Evolutionary conservation across 176 grass and related monocot species (phyloP).

Genomic region (Raddia guianensis): DNA sequence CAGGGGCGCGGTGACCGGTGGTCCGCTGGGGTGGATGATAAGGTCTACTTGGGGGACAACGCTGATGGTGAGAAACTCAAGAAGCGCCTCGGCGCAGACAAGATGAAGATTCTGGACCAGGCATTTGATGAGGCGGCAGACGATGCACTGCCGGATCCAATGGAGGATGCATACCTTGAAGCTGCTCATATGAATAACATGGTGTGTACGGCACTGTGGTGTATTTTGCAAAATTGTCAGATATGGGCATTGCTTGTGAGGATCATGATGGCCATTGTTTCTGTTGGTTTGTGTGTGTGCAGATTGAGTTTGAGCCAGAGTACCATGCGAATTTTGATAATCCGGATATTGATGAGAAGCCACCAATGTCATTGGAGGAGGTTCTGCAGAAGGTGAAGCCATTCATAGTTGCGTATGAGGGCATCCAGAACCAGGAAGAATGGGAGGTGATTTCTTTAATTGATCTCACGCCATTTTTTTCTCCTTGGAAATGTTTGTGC

Average conservation of each 20-base stretch:
- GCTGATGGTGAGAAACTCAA: constrained; percentile 62
- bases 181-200: constrained; percentile 68
- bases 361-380: constrained; percentile 79
- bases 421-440: constrained; percentile 79
- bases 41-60: constrained; percentile 39
- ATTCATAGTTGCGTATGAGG: constrained; percentile 83
- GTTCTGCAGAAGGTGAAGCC: constrained; percentile 77
- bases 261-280: constrained; percentile 24
- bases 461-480: not conserved
- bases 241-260: constrained; percentile 2
- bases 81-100: constrained; percentile 62
- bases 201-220: constrained; percentile 39
- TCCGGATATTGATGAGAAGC: constrained; percentile 84
- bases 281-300: constrained; percentile 31
- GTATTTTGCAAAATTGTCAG: not conserved
- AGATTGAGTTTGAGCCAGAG: constrained; percentile 90
- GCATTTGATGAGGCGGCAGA: constrained; percentile 53
- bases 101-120: constrained; percentile 48
- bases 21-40: constrained; percentile 11
- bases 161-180: constrained; percentile 38
- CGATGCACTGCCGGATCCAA: constrained; percentile 40
- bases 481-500: constrained; percentile 7
- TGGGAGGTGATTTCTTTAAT: constrained; percentile 72
- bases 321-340: constrained; percentile 69
- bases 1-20: not conserved